Evolutionary conservation across 2,329 filamentous ascomycete species (phyloP), one percentile per base, ranked within the genome.

Genomic region (Truncatella angustata): DNA sequence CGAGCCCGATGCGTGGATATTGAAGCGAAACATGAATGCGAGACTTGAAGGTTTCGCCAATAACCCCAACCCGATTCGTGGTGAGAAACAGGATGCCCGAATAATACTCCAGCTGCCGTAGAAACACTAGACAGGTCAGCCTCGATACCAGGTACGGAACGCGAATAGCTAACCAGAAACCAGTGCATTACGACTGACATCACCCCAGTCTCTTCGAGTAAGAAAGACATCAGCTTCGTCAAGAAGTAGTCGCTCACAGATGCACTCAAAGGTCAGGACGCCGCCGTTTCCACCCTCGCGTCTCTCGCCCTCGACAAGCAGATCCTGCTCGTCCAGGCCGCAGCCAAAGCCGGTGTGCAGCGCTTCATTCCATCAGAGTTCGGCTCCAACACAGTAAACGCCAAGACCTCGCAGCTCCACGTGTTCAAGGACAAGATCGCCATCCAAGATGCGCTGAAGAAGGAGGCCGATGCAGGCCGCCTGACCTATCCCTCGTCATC

Each of bases 361-460:
- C 75, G 81, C n/a, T 84, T 85, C 68, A 69, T 87, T 24, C 82
- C 83, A 1, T 79, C 79, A 2, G 82, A 87, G 51, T 87, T 79
- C 35, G 54, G 30, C 5, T 34, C 28, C 26, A 34, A 47, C 44
- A 34, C 30, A 4, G 6, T n/a, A 4, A 18, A 67, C 57, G 35
- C 70, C 62, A 63, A 64, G 49, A 58, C 66, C 43, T 56, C 70
- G 50, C 46, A 66, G 2, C 72, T 86, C 1, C 76, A 81, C 1
- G 61, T 83, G 1, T 84, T 82, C 53, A 65, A 63, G 2, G 65
- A 65, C 54, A 88, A 88, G 63, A 44, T 76, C 20, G 61, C 68
- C 9, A 55, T 72, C 2, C 63, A 70, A 42, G 67, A 75, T 3
- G 65, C 72, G 50, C 54, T 82, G 4, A 64, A 64, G 30, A 69